Evolutionary conservation across 1,139 yeast genomes (phyloP).

Genomic region (Trichomonascaceae sp.): DNA sequence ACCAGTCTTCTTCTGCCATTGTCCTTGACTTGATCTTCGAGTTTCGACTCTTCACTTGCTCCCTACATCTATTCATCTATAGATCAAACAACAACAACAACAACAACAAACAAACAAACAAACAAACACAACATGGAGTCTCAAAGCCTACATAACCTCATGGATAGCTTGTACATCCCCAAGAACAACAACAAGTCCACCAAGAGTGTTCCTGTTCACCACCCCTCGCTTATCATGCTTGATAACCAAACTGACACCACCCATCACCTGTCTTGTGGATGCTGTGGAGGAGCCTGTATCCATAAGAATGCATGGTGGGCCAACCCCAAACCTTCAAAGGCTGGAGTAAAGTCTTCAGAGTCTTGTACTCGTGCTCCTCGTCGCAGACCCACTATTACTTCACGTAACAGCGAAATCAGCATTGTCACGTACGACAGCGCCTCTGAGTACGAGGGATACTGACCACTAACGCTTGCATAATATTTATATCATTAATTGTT

Average conservation of each 20-base stretch:
- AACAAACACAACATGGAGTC: conserved; percentile 29
- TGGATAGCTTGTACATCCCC: conserved; percentile 35
- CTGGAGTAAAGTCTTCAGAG: too few relatives aligned
- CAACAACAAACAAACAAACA: neutral
- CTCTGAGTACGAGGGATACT: conserved; percentile 1
- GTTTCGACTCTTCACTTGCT: too few relatives aligned
- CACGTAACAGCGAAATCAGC: conserved; percentile 7
- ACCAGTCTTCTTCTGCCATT: too few relatives aligned
- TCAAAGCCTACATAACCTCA: conserved; percentile 26
- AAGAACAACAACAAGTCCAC: conserved; percentile 11
- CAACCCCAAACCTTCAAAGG: conserved; percentile 5
- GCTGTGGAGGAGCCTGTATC: conserved; percentile 35
- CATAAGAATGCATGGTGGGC: conserved; percentile 36
- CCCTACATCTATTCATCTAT: neutral
- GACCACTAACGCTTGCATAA: conserved; percentile 1
- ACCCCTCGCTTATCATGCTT: conserved; percentile 36
- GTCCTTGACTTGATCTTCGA: too few relatives aligned
- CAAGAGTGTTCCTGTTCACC: conserved; percentile 30
- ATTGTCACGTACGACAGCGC: conserved; percentile 1
- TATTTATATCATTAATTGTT: conserved; percentile 2
- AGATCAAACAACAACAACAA: conserved; percentile 1
- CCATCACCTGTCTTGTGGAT: conserved; percentile 35
- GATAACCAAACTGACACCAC: conserved; percentile 34
- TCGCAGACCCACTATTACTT: conserved; percentile 6
- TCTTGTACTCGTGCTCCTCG: neutral